These are phyloP conservation scores for Exserohilum rostratum DNA, from an alignment of 2,329 filamentous ascomycete species.

Conservation along the genomic window DNA sequence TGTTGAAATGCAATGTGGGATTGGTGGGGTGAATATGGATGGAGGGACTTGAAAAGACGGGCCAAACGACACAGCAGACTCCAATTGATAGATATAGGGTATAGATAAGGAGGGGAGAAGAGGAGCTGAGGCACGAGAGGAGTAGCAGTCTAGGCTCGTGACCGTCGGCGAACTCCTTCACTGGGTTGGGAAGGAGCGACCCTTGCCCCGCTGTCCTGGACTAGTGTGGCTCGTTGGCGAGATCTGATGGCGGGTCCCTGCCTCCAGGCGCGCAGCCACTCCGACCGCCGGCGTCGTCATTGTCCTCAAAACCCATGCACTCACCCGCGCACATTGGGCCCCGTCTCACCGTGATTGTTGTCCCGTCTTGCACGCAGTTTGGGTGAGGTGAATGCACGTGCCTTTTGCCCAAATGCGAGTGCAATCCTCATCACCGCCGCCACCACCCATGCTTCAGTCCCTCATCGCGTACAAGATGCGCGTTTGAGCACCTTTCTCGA, in stretches of 20 bases:
- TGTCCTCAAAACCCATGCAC: constrained; percentile 13
- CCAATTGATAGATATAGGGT: constrained; percentile 20
- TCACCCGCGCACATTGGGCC: not conserved
- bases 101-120: constrained; percentile 28
- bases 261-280: constrained; percentile 21
- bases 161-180: constrained; percentile 43
- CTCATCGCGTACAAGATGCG: constrained; percentile 25
- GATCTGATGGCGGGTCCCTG: constrained; percentile 23
- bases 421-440: not conserved
- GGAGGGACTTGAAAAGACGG: constrained; percentile 17
- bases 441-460: not conserved
- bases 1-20: constrained; percentile 10
- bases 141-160: constrained; percentile 39
- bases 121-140: constrained; percentile 21
- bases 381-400: constrained; percentile 10
- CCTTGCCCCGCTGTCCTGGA: constrained; percentile 26
- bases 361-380: not conserved
- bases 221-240: constrained; percentile 24
- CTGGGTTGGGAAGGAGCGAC: constrained; percentile 25
- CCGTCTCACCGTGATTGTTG: constrained; percentile 16
- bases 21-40: constrained; percentile 14
- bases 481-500: constrained; percentile 18
- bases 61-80: constrained; percentile 15
- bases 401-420: constrained; percentile 4
- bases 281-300: constrained; percentile 25